Base-by-base conservation (phyloP, 257 asterid species). In the Nicotiana tomentosiformis region DNA sequence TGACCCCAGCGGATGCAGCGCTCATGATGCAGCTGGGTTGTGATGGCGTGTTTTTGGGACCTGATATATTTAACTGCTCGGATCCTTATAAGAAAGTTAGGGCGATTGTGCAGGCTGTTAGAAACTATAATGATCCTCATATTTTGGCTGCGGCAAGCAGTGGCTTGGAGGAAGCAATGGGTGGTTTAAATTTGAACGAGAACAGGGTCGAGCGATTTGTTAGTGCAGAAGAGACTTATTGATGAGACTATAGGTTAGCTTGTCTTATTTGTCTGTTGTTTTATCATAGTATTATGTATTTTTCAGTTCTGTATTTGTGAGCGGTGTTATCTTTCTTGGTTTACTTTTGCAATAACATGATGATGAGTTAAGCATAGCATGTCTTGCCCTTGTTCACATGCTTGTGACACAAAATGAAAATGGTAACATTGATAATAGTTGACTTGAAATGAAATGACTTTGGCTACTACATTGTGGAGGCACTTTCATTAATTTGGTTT, bases 1-100 rank as follows among this genome's bases (percentile, higher is more conserved):
- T 64, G 1, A 93, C 98, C 4, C 97, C 98, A 30, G 98, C 98
- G 0, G 98, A 93, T 69, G 98, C 98, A 0, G 98, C 98, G 1
- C 60, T 95, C 80, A 89, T 93, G 98, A 92, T 93, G 97, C 98
- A 93, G 66, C 77, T 94, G 87, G 97, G 98, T 1, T 93, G 97
- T 79, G 97, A 93, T 81, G 98, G 97, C 1, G 94, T 94, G 66
- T 92, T 89, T 76, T 7, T 93, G 65, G 97, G 93, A 0, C 87
- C 82, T 0, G 97, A 92, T 82, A 85, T 93, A 66, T 94, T 94
- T 60, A 83, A 87, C 60, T 87, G 88, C 67, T 77, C 85, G 15
- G 90, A 94, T 86, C 97, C 98, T 43, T 90, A 84, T 32, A 90
- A 82, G 88, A 88, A 79, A 86, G 89, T 90, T 7, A 82, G 95